These are phyloP conservation scores for Claviceps humidiphila DNA, from an alignment of 2,329 filamentous ascomycete genomes.

Conservation along the genomic window DNA sequence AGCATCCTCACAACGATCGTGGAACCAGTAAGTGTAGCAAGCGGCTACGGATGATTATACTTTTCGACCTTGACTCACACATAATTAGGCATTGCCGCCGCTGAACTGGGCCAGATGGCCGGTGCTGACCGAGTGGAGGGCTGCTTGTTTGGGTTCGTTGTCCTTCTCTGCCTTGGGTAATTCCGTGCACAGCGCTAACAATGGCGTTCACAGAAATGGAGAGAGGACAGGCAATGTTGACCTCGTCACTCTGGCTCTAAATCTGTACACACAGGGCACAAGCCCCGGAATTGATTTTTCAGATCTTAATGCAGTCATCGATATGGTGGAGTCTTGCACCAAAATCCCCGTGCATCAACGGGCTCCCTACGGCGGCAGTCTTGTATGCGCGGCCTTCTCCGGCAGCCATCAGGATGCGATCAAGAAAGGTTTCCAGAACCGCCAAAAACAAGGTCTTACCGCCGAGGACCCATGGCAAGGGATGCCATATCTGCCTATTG, in stretches of 20 bases:
- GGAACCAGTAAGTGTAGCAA: slow-evolving; percentile 40
- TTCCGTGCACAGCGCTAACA: background rate
- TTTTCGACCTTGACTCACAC: slow-evolving; percentile 37
- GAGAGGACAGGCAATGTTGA: slow-evolving; percentile 95
- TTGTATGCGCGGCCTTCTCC: slow-evolving; percentile 68
- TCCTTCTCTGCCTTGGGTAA: background rate
- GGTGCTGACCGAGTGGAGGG: slow-evolving; percentile 90
- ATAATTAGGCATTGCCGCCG: slow-evolving; percentile 43
- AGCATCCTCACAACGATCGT: slow-evolving; percentile 85
- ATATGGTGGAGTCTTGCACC: slow-evolving; percentile 80
- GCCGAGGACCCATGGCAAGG: slow-evolving; percentile 58
- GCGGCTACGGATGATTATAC: background rate
- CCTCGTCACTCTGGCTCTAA: slow-evolving; percentile 80
- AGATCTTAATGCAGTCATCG: slow-evolving; percentile 72
- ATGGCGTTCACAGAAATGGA: slow-evolving; percentile 47
- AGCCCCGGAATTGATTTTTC: slow-evolving; percentile 81
- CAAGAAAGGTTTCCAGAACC: slow-evolving; percentile 72
- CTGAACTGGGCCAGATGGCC: slow-evolving; percentile 91
- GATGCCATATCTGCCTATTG: slow-evolving; percentile 83
- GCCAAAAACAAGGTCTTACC: slow-evolving; percentile 45
- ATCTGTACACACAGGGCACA: slow-evolving; percentile 89
- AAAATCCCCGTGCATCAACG: slow-evolving; percentile 39
- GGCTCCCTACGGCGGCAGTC: background rate
- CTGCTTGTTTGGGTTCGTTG: slow-evolving; percentile 45
- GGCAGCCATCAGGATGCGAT: slow-evolving; percentile 93